Conservation (phyloP, 148 eudicot genomes). For the Camellia granthamiana region DNA sequence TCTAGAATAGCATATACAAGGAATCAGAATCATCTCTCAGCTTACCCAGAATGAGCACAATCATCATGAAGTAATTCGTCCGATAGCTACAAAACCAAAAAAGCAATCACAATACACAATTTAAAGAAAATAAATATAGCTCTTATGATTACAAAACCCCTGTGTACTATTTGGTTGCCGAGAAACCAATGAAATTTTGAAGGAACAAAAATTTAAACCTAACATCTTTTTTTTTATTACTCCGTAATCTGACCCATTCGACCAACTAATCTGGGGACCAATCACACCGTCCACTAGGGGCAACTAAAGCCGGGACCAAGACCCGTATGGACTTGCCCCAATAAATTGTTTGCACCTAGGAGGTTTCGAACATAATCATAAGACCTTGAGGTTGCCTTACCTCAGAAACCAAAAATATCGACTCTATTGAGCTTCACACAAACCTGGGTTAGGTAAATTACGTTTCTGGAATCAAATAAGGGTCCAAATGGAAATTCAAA, state of each 20-base stretch:
- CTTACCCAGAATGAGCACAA: slow-evolving; percentile 83
- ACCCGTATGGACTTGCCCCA: too few relatives aligned
- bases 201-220: not conserved
- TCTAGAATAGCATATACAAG: slow-evolving; percentile 1
- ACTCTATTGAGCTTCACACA: not conserved
- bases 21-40: slow-evolving; percentile 3
- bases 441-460: too few relatives aligned
- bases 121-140: not conserved
- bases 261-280: too few relatives aligned
- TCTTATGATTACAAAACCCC: not conserved
- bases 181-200: slow-evolving; percentile 4
- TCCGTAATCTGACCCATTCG: too few relatives aligned
- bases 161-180: not conserved
- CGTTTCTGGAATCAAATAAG: too few relatives aligned
- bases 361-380: too few relatives aligned
- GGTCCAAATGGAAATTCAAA: too few relatives aligned
- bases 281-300: too few relatives aligned
- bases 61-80: slow-evolving; percentile 89
- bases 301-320: too few relatives aligned
- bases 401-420: not conserved
- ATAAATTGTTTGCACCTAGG: too few relatives aligned
- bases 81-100: slow-evolving; percentile 62
- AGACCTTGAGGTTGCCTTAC: not conserved
- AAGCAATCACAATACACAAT: slow-evolving; percentile 10
- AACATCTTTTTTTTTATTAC: too few relatives aligned